Evolutionary conservation across 306 rosid genomes (phyloP).

Genomic region (Vigna trinervia): DNA sequence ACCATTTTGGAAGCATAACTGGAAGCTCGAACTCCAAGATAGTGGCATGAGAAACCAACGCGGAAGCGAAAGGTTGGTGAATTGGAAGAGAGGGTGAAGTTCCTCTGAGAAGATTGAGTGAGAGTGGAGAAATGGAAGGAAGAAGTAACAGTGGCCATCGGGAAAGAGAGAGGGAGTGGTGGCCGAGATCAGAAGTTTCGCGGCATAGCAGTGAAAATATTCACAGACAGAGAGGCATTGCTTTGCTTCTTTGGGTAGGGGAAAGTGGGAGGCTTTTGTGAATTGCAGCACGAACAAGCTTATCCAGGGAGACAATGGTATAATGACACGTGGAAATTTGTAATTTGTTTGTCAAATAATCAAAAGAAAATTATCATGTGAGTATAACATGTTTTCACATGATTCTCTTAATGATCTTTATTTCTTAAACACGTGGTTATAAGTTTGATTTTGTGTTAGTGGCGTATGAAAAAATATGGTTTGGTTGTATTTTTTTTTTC

Average conservation of each 20-base stretch:
- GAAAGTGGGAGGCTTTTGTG: conserved; percentile 50
- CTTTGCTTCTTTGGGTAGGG: conserved; percentile 14
- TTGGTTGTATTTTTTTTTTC: no score
- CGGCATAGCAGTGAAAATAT: conserved; percentile 32
- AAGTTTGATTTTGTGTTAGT: no score
- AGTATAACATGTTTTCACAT: no score
- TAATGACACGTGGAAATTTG: conserved; percentile 47
- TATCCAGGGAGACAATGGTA: conserved; percentile 64
- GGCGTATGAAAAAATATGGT: no score
- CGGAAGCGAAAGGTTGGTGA: conserved; percentile 58
- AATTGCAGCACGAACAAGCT: conserved; percentile 48
- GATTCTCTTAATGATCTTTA: no score
- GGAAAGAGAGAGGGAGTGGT: conserved; percentile 17
- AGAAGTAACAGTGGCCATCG: conserved; percentile 81
- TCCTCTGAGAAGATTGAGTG: conserved; percentile 66
- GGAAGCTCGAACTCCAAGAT: conserved; percentile 53
- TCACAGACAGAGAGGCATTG: conserved; percentile 27
- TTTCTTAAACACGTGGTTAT: no score
- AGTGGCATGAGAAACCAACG: conserved; percentile 47
- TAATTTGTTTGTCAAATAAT: background rate
- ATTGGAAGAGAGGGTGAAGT: conserved; percentile 49
- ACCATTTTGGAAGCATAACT: conserved; percentile 58
- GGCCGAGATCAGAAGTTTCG: conserved; percentile 30
- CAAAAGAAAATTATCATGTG: no score
- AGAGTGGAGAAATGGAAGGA: conserved; percentile 71